Conservation (phyloP, 1,284 basidiomycete species). For the Amylostereum chailletii region DNA sequence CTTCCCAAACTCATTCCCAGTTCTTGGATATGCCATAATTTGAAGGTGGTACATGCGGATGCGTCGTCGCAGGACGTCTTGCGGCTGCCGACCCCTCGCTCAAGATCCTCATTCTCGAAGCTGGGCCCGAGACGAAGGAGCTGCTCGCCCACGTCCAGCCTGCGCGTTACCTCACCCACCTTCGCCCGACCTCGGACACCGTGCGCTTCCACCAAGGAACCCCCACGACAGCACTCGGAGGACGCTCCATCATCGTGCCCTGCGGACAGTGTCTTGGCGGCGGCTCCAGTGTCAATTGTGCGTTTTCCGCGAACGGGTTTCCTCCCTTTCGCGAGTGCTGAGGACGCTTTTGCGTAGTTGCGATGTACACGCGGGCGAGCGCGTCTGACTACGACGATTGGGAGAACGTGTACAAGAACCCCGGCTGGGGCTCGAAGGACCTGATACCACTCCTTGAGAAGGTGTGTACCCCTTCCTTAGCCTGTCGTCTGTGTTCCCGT, state of each 20-base stretch:
- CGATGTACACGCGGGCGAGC: conserved; percentile 42
- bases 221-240: conserved; percentile 33
- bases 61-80: conserved; percentile 37
- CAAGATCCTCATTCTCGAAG: conserved; percentile 36
- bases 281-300: too few species aligned
- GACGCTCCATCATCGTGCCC: conserved; percentile 31
- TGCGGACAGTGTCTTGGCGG: conserved; percentile 23
- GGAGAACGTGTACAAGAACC: conserved; percentile 35
- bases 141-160: conserved; percentile 40
- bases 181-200: conserved; percentile 29
- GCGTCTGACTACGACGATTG: conserved; percentile 52
- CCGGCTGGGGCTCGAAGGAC: conserved; percentile 43
- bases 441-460: conserved; percentile 44
- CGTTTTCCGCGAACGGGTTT: too few species aligned
- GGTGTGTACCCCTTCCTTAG: conserved; percentile 18
- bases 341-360: conserved; percentile 41
- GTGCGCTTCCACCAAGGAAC: conserved; percentile 33
- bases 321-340: too few species aligned
- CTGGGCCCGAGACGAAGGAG: conserved; percentile 35
- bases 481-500: not conserved
- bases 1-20: too few species aligned
- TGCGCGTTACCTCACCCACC: conserved; percentile 32
- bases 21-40: too few species aligned
- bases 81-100: conserved; percentile 34
- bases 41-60: conserved; percentile 34